Evolutionary conservation across 1,139 yeast genomes (phyloP).

Genomic region (Scheffersomyces parashehatae): DNA sequence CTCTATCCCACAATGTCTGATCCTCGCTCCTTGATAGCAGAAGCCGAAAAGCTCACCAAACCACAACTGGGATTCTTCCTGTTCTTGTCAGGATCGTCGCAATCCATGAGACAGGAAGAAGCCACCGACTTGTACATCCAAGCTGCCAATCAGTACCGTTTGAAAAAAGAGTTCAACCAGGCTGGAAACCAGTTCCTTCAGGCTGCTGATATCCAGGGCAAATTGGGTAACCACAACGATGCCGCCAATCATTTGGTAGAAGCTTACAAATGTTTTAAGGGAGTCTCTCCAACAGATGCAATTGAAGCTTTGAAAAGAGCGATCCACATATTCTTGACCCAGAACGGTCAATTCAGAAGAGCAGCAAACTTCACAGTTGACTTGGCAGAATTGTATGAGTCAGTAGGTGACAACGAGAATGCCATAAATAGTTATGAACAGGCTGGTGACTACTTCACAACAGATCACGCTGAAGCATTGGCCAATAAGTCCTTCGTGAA

Average conservation of each 20-base stretch:
- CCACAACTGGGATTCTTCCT: slow-evolving; percentile 76
- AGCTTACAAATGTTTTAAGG: slow-evolving; percentile 84
- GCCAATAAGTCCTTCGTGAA: slow-evolving; percentile 85
- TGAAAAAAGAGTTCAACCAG: slow-evolving; percentile 64
- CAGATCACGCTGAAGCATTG: slow-evolving; percentile 91
- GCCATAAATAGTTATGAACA: slow-evolving; percentile 84
- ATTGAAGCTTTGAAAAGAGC: slow-evolving; percentile 77
- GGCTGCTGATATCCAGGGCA: slow-evolving; percentile 79
- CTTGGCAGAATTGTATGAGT: slow-evolving; percentile 83
- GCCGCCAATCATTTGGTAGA: slow-evolving; percentile 90
- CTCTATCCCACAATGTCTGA: slow-evolving; percentile 28
- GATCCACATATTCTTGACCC: slow-evolving; percentile 73
- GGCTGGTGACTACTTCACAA: slow-evolving; percentile 94
- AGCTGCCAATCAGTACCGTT: slow-evolving; percentile 85
- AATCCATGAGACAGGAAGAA: slow-evolving; percentile 73
- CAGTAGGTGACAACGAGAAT: slow-evolving; percentile 59
- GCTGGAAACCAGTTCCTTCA: slow-evolving; percentile 86
- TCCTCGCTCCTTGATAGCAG: slow-evolving; percentile 41
- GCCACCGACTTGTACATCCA: slow-evolving; percentile 88
- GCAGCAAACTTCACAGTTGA: slow-evolving; percentile 95
- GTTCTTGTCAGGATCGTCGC: slow-evolving; percentile 70
- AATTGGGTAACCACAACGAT: slow-evolving; percentile 81
- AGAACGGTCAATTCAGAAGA: slow-evolving; percentile 91
- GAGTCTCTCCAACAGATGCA: slow-evolving; percentile 74
- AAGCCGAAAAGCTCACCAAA: slow-evolving; percentile 48